Base-by-base conservation (phyloP, 352 stramenopile species). In the Phytopythium vexans region DNA sequence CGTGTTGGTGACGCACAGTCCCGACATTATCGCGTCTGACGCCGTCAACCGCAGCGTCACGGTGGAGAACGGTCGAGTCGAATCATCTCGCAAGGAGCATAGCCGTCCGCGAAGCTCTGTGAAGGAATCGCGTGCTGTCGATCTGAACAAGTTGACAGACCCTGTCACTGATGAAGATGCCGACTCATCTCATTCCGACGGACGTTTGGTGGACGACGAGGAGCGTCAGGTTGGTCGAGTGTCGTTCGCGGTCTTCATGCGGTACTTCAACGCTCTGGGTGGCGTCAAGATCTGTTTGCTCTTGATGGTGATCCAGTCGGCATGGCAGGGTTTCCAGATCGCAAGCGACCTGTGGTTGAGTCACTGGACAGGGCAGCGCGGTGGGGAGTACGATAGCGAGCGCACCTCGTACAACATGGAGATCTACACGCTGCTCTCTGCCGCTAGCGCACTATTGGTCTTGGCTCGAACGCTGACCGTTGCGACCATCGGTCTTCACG, bases 1-100 rank as follows among this genome's bases (percentile, higher is more conserved):
- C 3, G 54, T 98, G 16, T 66, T 97, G 3, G 91, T 96, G 1
- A 98, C 93, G 14, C 95, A 98, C 68, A 88, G 74, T 38, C 56
- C 94, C 1, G 80, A 97, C 14, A 63, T 76, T 56, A 73, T 81
- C 50, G 64, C 43, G 7, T 73, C 61, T 8, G 47, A 53, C n/a
- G 56, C 51, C 10, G 64, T 60, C 3, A 73, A 73, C 16, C n/a
- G 41, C 8, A 66, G 64, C 35, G 47, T 80, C 8, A 11, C 57
- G 10, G 54, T 80, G 33, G 51, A 70, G 38, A 62, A 54, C 35
- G 63, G 65, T 1, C 37, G 50, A 16, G 12, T 70, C 35, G 42
- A 59, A 3, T 56, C 60, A 36, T 34, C 52, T 43, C 36, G 41
- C n/a, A 52, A 37, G 6, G 1, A 1, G 1, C 38, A 53, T n/a